phyloP scores from a whole-genome alignment of 805 yeast species.

The Candida nemodendra region DNA sequence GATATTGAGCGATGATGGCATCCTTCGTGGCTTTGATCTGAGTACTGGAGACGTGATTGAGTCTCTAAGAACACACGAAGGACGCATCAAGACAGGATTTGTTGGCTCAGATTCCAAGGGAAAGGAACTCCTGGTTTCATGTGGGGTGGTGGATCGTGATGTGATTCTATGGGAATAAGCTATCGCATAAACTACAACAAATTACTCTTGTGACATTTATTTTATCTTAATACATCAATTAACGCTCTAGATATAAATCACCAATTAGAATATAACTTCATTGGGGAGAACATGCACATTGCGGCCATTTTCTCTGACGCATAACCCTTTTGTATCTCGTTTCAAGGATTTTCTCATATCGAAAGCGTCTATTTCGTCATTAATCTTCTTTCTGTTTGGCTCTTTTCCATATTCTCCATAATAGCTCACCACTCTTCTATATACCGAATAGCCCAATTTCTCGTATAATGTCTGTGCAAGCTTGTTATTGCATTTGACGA shows the following conservation, averaged over 20 bases:
- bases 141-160: slow-evolving; percentile 49
- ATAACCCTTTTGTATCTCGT: slow-evolving; percentile 52
- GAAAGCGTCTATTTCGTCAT: slow-evolving; percentile 81
- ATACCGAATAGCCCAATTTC: slow-evolving; percentile 81
- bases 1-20: slow-evolving; percentile 71
- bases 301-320: slow-evolving; percentile 61
- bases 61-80: slow-evolving; percentile 38
- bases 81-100: slow-evolving; percentile 48
- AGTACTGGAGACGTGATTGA: slow-evolving; percentile 35
- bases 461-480: slow-evolving; percentile 83
- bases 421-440: slow-evolving; percentile 84
- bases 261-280: slow-evolving; percentile 54
- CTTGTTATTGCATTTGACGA: slow-evolving; percentile 81
- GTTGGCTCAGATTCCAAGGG: slow-evolving; percentile 27
- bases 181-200: slow-evolving; percentile 1
- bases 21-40: slow-evolving; percentile 57
- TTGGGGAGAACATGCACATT: slow-evolving; percentile 60
- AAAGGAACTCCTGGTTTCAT: slow-evolving; percentile 41
- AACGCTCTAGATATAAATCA: background rate
- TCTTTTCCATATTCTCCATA: slow-evolving; percentile 56
- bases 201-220: too few species aligned
- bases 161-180: slow-evolving; percentile 33
- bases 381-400: slow-evolving; percentile 38
- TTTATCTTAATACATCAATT: background rate
- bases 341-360: slow-evolving; percentile 74